A percentile compares a stretch with the other conserved stretches of the same genome.
Conservation (phyloP, 306 rosid species). For the Luffa aegyptiaca region DNA sequence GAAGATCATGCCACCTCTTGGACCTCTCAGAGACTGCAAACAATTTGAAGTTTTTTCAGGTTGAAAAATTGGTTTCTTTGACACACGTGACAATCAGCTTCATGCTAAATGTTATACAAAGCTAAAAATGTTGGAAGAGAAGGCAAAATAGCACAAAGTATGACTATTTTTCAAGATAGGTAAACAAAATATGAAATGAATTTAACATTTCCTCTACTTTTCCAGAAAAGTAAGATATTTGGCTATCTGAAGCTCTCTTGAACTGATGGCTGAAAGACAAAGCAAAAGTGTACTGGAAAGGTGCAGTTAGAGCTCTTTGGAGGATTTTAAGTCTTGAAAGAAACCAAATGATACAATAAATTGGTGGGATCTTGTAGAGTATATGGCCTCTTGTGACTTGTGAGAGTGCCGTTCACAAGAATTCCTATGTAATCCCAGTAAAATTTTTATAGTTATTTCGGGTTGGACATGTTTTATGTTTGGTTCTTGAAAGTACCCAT, state of each 20-base stretch:
- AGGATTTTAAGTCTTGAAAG: not conserved
- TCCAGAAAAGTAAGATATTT: not conserved
- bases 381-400: not conserved
- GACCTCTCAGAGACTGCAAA: constrained; percentile 82
- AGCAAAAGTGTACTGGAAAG: not conserved
- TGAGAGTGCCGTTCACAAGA: not conserved
- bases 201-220: not conserved
- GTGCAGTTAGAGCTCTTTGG: not conserved
- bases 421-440: not conserved
- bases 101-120: not conserved
- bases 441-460: too few species aligned
- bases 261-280: not conserved
- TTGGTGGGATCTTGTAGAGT: not conserved
- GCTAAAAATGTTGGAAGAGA: not conserved
- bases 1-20: constrained; percentile 98
- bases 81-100: not conserved
- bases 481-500: not conserved
- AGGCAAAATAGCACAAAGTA: not conserved
- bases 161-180: not conserved
- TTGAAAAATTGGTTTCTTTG: not conserved
- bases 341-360: not conserved
- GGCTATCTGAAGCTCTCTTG: not conserved
- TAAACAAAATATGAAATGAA: not conserved
- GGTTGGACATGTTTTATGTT: not conserved
- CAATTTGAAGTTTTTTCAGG: constrained; percentile 11